Evolutionary conservation across 1,139 yeast genomes (phyloP).

Genomic region (Geotrichum fermentans): DNA sequence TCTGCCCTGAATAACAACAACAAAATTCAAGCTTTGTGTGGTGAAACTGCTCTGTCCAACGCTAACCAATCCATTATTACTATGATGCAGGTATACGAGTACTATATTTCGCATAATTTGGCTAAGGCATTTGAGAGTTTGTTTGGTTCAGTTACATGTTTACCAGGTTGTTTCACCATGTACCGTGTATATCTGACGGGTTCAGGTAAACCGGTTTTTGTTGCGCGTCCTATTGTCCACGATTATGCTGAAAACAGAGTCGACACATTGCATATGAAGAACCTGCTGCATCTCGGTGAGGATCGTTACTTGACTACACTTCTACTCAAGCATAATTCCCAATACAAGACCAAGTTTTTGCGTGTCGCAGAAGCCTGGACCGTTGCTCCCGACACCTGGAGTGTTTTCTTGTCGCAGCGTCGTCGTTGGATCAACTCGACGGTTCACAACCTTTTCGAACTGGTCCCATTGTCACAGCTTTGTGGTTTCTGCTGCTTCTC

Average conservation of each 20-base stretch:
- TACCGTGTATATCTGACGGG: conserved; percentile 38
- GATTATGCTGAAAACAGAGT: conserved; percentile 40
- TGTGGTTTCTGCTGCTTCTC: conserved; percentile 39
- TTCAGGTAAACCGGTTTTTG: conserved; percentile 40
- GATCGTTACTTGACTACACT: conserved; percentile 43
- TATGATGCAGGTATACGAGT: conserved; percentile 45
- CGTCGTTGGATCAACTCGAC: conserved; percentile 42
- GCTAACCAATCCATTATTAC: conserved; percentile 40
- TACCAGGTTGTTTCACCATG: conserved; percentile 44
- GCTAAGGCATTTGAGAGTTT: conserved; percentile 43
- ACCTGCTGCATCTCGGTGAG: conserved; percentile 42
- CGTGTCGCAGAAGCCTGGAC: conserved; percentile 38
- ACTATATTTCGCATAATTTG: conserved; percentile 43
- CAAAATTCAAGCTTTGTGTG: conserved; percentile 41
- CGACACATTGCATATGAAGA: conserved; percentile 42
- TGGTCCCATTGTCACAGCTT: conserved; percentile 34
- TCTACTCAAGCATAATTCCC: conserved; percentile 35
- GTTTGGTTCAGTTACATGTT: conserved; percentile 43
- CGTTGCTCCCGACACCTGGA: conserved; percentile 37
- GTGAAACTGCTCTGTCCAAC: conserved; percentile 42
- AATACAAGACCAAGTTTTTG: conserved; percentile 33
- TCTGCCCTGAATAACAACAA: conserved; percentile 39
- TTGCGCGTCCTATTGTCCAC: conserved; percentile 39
- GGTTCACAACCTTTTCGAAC: conserved; percentile 38
- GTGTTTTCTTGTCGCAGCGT: conserved; percentile 37